phyloP scores from a whole-genome alignment of 441 rosid species.

The Lepidium campestre region DNA sequence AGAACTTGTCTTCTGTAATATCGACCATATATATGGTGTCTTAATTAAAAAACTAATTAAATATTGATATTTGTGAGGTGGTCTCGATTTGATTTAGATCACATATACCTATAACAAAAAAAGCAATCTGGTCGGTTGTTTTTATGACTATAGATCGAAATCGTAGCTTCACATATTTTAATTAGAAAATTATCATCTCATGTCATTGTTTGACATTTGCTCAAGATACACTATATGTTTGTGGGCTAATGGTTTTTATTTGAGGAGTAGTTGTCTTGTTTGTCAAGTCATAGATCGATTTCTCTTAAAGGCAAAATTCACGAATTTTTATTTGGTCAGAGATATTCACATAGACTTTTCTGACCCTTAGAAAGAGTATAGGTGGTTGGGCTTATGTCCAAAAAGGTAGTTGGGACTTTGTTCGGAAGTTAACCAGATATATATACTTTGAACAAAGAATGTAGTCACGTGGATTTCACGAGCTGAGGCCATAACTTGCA shows the following conservation, averaged over 20 bases:
- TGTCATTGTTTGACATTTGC: slow-evolving; percentile 3
- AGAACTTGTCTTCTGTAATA: slow-evolving; percentile 13
- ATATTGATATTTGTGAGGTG: slow-evolving; percentile 9
- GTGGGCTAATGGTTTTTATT: too few species aligned
- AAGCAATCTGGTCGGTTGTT: slow-evolving; percentile 20
- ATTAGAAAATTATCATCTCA: background rate
- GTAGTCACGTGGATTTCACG: slow-evolving; percentile 5
- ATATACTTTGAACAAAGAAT: slow-evolving; percentile 1
- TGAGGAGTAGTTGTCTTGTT: too few species aligned
- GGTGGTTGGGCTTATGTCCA: too few species aligned
- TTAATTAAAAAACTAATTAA: background rate
- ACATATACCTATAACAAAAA: slow-evolving; percentile 7
- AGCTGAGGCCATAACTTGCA: slow-evolving; percentile 9
- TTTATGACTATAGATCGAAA: background rate
- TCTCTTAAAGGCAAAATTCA: too few species aligned
- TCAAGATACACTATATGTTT: too few species aligned
- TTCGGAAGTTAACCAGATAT: too few species aligned
- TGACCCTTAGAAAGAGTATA: too few species aligned
- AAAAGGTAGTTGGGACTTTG: too few species aligned
- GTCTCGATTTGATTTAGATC: slow-evolving; percentile 18
- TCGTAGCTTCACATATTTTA: background rate
- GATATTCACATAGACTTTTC: too few species aligned
- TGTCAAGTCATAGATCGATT: too few species aligned
- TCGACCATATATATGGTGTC: slow-evolving; percentile 13
- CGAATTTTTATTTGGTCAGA: too few species aligned